A percentile compares a stretch with the other conserved stretches of the same genome.
phyloP scores from a whole-genome alignment of 2,329 filamentous ascomycete species.

The Monosporascus sp. region DNA sequence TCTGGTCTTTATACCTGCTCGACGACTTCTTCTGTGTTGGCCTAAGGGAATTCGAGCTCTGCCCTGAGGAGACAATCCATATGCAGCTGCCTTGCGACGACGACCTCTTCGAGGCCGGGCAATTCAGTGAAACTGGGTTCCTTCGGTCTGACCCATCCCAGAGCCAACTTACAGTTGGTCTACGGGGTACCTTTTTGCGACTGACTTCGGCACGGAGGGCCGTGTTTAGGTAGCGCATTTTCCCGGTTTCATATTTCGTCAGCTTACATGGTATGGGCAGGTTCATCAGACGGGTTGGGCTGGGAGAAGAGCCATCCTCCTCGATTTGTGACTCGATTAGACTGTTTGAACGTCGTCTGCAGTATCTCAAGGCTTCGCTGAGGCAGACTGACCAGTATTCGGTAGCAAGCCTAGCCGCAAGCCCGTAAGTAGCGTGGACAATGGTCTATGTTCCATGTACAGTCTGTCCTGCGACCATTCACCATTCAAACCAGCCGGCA shows the following conservation, averaged over 20 bases:
- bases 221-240: constrained; percentile 20
- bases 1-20: constrained; percentile 35
- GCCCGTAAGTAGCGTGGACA: not conserved
- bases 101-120: constrained; percentile 24
- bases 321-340: constrained; percentile 18
- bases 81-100: constrained; percentile 32
- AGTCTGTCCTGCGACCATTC: too few relatives aligned
- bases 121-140: constrained; percentile 14
- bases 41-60: constrained; percentile 35
- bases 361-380: constrained; percentile 12
- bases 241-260: not conserved
- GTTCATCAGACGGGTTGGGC: constrained; percentile 22
- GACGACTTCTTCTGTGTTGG: constrained; percentile 36
- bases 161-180: constrained; percentile 8
- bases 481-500: too few relatives aligned
- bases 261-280: constrained; percentile 10
- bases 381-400: constrained; percentile 18
- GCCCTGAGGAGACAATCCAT: constrained; percentile 32
- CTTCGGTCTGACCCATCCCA: constrained; percentile 14
- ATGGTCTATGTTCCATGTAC: not conserved
- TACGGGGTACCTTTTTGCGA: constrained; percentile 19
- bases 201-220: constrained; percentile 21
- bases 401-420: constrained; percentile 13
- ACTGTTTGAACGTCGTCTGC: constrained; percentile 20
- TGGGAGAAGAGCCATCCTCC: constrained; percentile 19